Conservation (phyloP, 257 asterid genomes). For the Nicotiana knightiana region DNA sequence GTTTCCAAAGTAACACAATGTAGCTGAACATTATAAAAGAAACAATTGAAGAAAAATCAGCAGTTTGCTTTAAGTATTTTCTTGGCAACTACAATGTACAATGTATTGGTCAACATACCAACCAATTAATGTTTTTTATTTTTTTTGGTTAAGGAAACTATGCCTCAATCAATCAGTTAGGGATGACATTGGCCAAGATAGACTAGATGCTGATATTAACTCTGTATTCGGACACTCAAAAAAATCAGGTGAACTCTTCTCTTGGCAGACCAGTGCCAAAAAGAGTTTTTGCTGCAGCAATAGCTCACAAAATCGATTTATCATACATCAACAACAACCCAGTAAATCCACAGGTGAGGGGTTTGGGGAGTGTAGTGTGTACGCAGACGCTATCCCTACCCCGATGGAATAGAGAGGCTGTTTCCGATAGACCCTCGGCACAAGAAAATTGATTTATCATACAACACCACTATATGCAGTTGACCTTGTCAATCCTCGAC, state of each 20-base stretch:
- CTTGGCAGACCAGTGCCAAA: neutral
- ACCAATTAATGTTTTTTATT: too few relatives aligned
- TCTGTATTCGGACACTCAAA: neutral
- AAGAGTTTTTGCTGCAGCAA: neutral
- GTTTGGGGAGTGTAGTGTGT: too few relatives aligned
- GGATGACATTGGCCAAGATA: neutral
- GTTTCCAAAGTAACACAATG: neutral
- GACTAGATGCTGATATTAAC: neutral
- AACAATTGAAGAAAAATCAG: neutral
- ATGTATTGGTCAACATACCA: too few relatives aligned
- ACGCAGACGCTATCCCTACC: too few relatives aligned
- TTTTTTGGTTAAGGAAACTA: too few relatives aligned
- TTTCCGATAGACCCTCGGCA: too few relatives aligned
- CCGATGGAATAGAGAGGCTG: too few relatives aligned
- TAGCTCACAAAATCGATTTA: neutral
- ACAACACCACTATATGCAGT: slow-evolving; percentile 77
- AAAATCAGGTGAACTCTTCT: neutral
- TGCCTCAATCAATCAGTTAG: too few relatives aligned
- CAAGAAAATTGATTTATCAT: slow-evolving; percentile 11
- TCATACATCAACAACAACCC: slow-evolving; percentile 20
- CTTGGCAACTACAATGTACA: neutral
- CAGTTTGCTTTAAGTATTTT: neutral
- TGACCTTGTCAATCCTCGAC: slow-evolving; percentile 41
- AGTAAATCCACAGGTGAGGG: too few relatives aligned
- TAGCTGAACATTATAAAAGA: neutral